Base-by-base conservation (phyloP, 305 asterid genomes). In the Rubia tinctorum region DNA sequence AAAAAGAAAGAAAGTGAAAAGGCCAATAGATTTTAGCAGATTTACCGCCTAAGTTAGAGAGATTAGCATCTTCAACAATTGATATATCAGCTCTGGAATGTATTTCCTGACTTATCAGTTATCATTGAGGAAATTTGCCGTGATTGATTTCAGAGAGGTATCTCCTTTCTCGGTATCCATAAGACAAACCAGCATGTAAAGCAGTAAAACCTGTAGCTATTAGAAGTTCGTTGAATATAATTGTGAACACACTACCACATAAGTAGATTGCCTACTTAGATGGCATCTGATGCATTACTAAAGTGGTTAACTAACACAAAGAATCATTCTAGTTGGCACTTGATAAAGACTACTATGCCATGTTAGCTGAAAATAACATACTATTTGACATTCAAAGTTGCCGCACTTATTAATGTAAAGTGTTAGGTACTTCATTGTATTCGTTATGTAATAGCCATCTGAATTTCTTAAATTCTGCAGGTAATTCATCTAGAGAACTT, bases 401-500 rank as follows among this genome's bases (percentile, higher is more conserved):
- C 18, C 45, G 40, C 39, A 42, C 58, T 7, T 15, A 8, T 9
- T 49, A 49, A 49, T 49, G 55, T 49, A 49, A 49, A 8, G 25
- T 13, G 20, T 70, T 39, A 40, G 71, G 7, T 42, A 66, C 18
- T 10, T 66, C 9, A 66, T 66, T 66, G 2, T 39, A 10, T 66
- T 66, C 6, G 22, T 69, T 73, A 66, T 20, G 9, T 63, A 69
- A 25, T 67, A 1, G 40, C 8, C 44, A 81, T 53, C 73, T 55
- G 18, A 14, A 15, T 76, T 45, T 22, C 59, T 72, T 59, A 0
- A 25, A 45, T 74, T 68, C 66, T 75, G 70, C 90, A 91, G 99
- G 78, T 64, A 87, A 77, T 75, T 78, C 81, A 69, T 86, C 88
- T 30, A 84, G 84, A 84, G 96, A 91, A 71, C 87, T 91, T 82